Evolutionary conservation across 768 basidiomycete genomes (phyloP), one percentile per base, ranked within the genome.

Genomic region (Russula lepida): DNA sequence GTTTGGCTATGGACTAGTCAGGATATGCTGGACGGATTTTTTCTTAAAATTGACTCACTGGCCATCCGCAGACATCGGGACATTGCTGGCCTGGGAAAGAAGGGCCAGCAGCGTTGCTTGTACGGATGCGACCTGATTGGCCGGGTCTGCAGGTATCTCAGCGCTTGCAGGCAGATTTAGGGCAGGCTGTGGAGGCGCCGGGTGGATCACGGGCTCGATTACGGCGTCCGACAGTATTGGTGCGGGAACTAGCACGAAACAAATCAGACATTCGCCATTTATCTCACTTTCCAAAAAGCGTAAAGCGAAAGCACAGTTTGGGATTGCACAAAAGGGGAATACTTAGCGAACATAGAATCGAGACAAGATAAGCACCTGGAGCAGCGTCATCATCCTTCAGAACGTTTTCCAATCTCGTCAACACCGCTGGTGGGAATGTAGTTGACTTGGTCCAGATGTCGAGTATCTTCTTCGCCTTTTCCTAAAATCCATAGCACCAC

Each of bases 401-500:
- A 72, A 86, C 76, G 72, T 84, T 81, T 74, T 79, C 77, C 72
- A 97, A 78, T 67, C 84, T 86, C 64, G 84, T 77, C 69, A 95
- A 76, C 71, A 89, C 83, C 68, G 80, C 71, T 69, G 84, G 71
- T 60, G 93, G 87, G 76, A 99, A 99, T 52, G 95, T 95, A 74
- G 79, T 83, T 60, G 85, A 83, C 74, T 95, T 95, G 69, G 80
- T 81, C 95, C 95, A 99, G 69, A 99, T 98, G 76, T 98, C 97
- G 74, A 95, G 84, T 70, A 99, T 85, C 75, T 98, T 98, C 79
- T 88, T 88, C 49, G 90, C 82, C 77, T 99, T 99, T 79, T 97
- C 95, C 95, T 98, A 79, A 74, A 71, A 68, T 69, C 69, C 69
- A 70, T 73, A 72, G 73, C 68, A 71, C 71, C 58, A 43, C 41